A percentile compares a stretch with the other conserved stretches of the same genome.
Evolutionary conservation across 2,329 filamentous ascomycete genomes (phyloP).

Genomic region (Orbilia quercus): DNA sequence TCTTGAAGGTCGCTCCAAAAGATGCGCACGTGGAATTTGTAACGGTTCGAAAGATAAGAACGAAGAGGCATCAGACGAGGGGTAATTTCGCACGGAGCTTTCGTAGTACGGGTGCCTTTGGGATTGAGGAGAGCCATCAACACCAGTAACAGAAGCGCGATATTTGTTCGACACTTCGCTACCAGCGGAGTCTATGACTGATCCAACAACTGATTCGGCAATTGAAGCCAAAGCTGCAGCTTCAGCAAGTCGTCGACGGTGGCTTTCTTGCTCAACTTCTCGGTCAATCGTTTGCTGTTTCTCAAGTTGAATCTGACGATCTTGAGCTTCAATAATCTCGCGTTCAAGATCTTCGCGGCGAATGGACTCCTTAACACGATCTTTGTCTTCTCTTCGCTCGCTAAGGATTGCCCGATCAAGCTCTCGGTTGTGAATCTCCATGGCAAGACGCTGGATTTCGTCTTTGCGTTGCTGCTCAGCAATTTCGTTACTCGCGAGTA

Average conservation of each 20-base stretch:
- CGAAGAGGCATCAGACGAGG: conserved; percentile 27
- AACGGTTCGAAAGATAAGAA: conserved; percentile 3
- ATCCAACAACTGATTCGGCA: conserved; percentile 37
- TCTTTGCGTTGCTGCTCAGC: conserved; percentile 51
- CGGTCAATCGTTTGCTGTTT: conserved; percentile 40
- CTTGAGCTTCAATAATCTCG: conserved; percentile 36
- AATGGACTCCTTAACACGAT: conserved; percentile 48
- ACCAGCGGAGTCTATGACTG: conserved; percentile 12
- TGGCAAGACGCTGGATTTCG: conserved; percentile 39
- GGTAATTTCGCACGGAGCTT: conserved; percentile 32
- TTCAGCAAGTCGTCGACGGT: conserved; percentile 43
- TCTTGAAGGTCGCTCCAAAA: conserved; percentile 13
- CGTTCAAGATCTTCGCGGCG: conserved; percentile 49
- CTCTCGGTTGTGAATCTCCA: conserved; percentile 46
- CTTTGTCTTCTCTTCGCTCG: conserved; percentile 46
- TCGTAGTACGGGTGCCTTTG: conserved; percentile 37
- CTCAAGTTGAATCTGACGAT: conserved; percentile 35
- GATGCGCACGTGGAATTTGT: neutral
- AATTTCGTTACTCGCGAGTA: conserved; percentile 47
- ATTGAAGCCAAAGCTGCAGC: conserved; percentile 34
- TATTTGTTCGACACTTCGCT: conserved; percentile 22
- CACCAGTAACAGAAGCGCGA: conserved; percentile 28
- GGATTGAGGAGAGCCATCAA: conserved; percentile 34
- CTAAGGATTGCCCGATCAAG: conserved; percentile 48
- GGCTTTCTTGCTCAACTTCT: conserved; percentile 48